Conservation (phyloP, 2,329 filamentous ascomycete genomes). For the Elsinoe batatas region DNA sequence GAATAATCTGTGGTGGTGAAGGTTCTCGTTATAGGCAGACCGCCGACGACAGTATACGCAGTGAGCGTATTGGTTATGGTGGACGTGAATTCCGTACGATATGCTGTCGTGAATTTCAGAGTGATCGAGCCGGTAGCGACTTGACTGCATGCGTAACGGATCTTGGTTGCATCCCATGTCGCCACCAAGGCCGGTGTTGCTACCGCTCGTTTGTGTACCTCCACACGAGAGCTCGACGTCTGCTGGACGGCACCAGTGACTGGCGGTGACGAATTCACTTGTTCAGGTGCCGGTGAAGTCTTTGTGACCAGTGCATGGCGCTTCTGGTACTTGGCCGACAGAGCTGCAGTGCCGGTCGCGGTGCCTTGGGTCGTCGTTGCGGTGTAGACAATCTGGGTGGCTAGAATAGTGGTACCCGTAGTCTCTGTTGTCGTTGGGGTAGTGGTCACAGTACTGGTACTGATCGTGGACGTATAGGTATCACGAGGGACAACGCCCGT, state of each 20-base stretch:
- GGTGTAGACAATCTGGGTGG: background rate
- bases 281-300: background rate
- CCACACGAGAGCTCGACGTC: background rate
- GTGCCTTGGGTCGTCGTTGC: background rate
- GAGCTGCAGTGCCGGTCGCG: background rate
- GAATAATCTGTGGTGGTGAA: background rate
- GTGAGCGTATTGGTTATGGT: background rate
- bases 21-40: background rate
- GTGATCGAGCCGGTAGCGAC: background rate
- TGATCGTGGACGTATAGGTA: background rate
- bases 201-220: background rate
- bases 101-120: background rate
- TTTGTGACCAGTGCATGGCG: background rate
- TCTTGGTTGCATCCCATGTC: background rate
- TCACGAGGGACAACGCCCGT: background rate
- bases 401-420: background rate
- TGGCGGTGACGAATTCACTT: too few relatives aligned
- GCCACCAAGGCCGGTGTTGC: background rate
- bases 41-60: background rate
- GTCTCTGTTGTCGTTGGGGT: background rate
- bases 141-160: background rate
- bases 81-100: background rate
- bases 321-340: background rate
- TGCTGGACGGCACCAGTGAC: background rate
- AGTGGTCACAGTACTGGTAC: background rate